These are phyloP conservation scores for Fusarium domesticum DNA, from an alignment of 2,329 filamentous ascomycete species.

Conservation along the genomic window DNA sequence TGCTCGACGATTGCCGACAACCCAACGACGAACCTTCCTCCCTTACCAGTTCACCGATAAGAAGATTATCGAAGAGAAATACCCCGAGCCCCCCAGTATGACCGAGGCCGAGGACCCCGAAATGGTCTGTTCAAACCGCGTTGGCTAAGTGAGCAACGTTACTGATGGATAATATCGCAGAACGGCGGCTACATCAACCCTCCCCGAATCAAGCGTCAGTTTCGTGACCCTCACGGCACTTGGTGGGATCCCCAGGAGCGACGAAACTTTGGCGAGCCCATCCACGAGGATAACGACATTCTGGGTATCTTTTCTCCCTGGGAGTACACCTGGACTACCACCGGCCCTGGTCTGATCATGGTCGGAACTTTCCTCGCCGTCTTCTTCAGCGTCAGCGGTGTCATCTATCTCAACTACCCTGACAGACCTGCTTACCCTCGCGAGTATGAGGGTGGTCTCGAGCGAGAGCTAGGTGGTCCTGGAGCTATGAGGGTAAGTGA, in stretches of 20 bases:
- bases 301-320: slow-evolving; percentile 86
- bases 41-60: slow-evolving; percentile 48
- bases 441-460: slow-evolving; percentile 69
- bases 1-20: slow-evolving; percentile 48
- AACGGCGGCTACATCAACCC: slow-evolving; percentile 85
- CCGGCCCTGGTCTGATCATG: slow-evolving; percentile 67
- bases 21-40: slow-evolving; percentile 57
- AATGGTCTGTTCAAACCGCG: slow-evolving; percentile 50
- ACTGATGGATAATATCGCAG: slow-evolving; percentile 44
- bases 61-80: slow-evolving; percentile 51
- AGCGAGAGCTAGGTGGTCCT: slow-evolving; percentile 70
- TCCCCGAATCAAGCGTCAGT: slow-evolving; percentile 76
- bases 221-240: slow-evolving; percentile 86
- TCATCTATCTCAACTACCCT: slow-evolving; percentile 67
- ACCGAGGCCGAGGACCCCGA: slow-evolving; percentile 63
- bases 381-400: slow-evolving; percentile 63
- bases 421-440: slow-evolving; percentile 67
- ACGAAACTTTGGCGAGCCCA: slow-evolving; percentile 92
- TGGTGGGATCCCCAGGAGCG: slow-evolving; percentile 99
- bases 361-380: slow-evolving; percentile 63
- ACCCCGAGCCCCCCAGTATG: slow-evolving; percentile 45
- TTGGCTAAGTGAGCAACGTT: slow-evolving; percentile 5
- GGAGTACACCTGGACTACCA: slow-evolving; percentile 78
- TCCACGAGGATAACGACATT: slow-evolving; percentile 94
- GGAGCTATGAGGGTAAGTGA: slow-evolving; percentile 62